Conservation (phyloP, 2,329 filamentous ascomycete species). For the Cytospora piceae region DNA sequence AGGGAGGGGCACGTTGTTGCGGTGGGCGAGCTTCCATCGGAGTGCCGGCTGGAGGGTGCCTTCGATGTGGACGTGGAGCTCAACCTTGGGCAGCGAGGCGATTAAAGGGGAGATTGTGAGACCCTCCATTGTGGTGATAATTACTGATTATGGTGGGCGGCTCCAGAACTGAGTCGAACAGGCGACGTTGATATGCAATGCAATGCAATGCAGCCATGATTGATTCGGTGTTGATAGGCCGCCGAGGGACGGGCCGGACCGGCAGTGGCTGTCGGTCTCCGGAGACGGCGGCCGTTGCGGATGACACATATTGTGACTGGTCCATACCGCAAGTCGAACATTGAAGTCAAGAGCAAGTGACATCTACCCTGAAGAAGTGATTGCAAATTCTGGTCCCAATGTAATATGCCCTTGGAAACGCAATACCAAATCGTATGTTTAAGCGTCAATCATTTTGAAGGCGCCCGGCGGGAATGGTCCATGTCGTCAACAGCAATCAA, state of each 20-base stretch:
- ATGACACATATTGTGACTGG: not conserved
- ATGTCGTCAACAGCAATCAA: too few relatives aligned
- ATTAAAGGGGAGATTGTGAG: not conserved
- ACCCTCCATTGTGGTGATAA: not conserved
- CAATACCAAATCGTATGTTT: too few relatives aligned
- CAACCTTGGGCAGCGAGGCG: conserved; percentile 45
- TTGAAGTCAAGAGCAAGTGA: too few relatives aligned
- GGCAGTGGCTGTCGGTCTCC: not conserved
- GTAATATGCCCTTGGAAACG: too few relatives aligned
- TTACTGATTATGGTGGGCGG: not conserved
- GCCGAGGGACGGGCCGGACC: conserved; percentile 5
- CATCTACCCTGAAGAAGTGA: too few relatives aligned
- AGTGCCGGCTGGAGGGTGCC: conserved; percentile 47
- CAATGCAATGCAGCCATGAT: not conserved
- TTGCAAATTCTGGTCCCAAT: too few relatives aligned
- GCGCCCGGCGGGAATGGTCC: too few relatives aligned
- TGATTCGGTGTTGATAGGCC: not conserved
- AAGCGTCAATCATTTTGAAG: too few relatives aligned
- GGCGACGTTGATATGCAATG: not conserved
- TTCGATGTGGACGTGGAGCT: conserved; percentile 53
- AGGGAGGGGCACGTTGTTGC: conserved; percentile 41
- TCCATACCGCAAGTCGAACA: too few relatives aligned
- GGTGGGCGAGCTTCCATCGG: conserved; percentile 46
- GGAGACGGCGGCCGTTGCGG: not conserved
- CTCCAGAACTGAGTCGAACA: not conserved